Evolutionary conservation across 805 yeast genomes (phyloP).

Genomic region (Yarrowia sp.): DNA sequence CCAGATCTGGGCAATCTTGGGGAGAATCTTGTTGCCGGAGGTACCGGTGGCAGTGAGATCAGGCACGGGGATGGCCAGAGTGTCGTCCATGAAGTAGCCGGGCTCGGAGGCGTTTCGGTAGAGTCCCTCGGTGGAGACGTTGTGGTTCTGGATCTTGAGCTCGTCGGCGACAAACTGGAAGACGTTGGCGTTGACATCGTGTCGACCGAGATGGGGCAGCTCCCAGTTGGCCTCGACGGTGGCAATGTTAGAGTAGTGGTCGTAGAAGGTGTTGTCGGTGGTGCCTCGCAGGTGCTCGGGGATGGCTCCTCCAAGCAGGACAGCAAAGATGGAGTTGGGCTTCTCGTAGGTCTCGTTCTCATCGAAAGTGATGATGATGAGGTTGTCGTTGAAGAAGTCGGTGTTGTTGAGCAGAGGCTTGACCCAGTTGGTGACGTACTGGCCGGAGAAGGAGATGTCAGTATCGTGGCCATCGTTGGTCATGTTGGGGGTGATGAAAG

Average conservation of each 20-base stretch:
- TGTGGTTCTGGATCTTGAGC: constrained; percentile 42
- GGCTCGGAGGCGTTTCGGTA: constrained; percentile 35
- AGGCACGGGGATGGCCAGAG: constrained; percentile 20
- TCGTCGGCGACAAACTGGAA: constrained; percentile 54
- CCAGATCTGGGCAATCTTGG: constrained; percentile 27
- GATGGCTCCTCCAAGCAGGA: constrained; percentile 59
- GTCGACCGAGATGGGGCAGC: constrained; percentile 59
- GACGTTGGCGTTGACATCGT: constrained; percentile 60
- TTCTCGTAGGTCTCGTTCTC: constrained; percentile 56
- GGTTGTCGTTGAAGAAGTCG: constrained; percentile 57
- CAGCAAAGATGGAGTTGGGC: constrained; percentile 56
- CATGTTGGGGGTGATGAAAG: constrained; percentile 62
- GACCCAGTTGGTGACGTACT: constrained; percentile 57
- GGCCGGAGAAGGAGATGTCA: constrained; percentile 56
- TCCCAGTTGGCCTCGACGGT: constrained; percentile 61
- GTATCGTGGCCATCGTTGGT: constrained; percentile 61
- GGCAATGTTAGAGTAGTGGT: constrained; percentile 60
- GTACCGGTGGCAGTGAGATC: constrained; percentile 16
- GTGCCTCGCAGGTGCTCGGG: constrained; percentile 55
- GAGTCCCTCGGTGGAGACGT: constrained; percentile 35
- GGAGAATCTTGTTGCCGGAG: constrained; percentile 36
- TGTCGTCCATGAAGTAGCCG: constrained; percentile 32
- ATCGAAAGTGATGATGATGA: constrained; percentile 59
- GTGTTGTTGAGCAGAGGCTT: constrained; percentile 55
- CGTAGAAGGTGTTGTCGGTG: constrained; percentile 58